These are phyloP conservation scores for Apostasia ramifera DNA, from an alignment of 106 monocot species.

Conservation along the genomic window DNA sequence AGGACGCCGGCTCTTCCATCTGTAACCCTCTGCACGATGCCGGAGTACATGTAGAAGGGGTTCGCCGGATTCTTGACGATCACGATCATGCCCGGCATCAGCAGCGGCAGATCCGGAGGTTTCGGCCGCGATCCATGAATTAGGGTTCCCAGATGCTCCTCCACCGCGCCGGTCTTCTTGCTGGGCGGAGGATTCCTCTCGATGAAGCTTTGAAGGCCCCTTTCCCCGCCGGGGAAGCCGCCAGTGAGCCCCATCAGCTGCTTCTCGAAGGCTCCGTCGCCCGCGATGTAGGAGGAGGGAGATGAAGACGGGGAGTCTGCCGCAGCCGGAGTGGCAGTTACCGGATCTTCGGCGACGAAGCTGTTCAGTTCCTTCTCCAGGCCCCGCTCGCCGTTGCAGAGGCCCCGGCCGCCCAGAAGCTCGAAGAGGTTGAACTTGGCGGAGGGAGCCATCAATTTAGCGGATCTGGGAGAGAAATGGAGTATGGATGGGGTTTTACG, in stretches of 20 bases:
- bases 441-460: conserved; percentile 8
- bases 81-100: conserved; percentile 91
- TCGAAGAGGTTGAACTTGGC: conserved; percentile 63
- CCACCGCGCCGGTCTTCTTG: neutral
- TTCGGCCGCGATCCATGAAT: conserved; percentile 23
- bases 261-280: conserved; percentile 65
- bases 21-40: conserved; percentile 87
- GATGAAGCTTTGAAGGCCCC: conserved; percentile 60
- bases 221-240: conserved; percentile 94
- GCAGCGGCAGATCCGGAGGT: conserved; percentile 74
- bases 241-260: conserved; percentile 90
- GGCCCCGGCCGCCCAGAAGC: conserved; percentile 76
- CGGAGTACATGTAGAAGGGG: conserved; percentile 74
- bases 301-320: neutral
- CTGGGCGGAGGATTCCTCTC: conserved; percentile 52
- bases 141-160: conserved; percentile 1
- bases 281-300: conserved; percentile 1
- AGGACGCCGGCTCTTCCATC: conserved; percentile 86
- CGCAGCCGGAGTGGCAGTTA: neutral
- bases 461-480: neutral
- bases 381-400: conserved; percentile 77
- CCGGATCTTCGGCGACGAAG: neutral
- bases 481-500: neutral
- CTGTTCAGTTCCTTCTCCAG: conserved; percentile 52
- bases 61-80: conserved; percentile 74